phyloP scores from a whole-genome alignment of 2,329 filamentous ascomycete species.

The Cercospora zeae-maydis region DNA sequence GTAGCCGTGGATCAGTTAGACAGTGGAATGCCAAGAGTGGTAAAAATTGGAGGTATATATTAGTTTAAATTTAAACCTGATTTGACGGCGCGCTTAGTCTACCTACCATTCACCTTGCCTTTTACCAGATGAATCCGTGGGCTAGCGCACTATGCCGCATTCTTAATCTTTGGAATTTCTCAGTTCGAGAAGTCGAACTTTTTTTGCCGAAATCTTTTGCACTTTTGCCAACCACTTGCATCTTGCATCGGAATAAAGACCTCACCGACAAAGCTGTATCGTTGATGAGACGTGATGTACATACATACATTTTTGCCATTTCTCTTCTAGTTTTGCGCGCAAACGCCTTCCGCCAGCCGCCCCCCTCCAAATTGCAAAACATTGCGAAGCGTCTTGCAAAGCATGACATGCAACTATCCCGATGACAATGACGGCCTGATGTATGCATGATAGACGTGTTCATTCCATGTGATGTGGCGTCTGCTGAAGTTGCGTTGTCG shows the following conservation, averaged over 20 bases:
- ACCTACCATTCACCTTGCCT: slow-evolving; percentile 37
- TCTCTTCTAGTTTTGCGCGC: background rate
- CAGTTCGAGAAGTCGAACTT: slow-evolving; percentile 15
- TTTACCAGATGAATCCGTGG: slow-evolving; percentile 37
- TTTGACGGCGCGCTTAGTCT: slow-evolving; percentile 32
- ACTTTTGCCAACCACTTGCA: background rate
- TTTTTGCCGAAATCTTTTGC: slow-evolving; percentile 19
- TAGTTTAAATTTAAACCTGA: no score
- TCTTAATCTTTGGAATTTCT: slow-evolving; percentile 29
- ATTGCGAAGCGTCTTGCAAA: background rate
- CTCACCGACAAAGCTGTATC: no score
- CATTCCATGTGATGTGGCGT: no score
- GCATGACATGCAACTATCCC: background rate
- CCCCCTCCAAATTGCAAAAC: no score
- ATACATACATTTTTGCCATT: background rate
- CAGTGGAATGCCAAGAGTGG: slow-evolving; percentile 3
- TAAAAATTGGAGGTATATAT: background rate
- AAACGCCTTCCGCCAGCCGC: background rate
- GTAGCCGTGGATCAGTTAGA: no score
- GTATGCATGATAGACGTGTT: no score
- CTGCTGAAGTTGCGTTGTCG: background rate
- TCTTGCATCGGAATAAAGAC: background rate
- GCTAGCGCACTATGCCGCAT: slow-evolving; percentile 31
- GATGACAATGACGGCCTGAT: background rate
- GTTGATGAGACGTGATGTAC: no score